Percentiles rank a stretch among this genome's conserved stretches.
phyloP scores from a whole-genome alignment of 768 basidiomycete species.

The Tylopilus sp. region DNA sequence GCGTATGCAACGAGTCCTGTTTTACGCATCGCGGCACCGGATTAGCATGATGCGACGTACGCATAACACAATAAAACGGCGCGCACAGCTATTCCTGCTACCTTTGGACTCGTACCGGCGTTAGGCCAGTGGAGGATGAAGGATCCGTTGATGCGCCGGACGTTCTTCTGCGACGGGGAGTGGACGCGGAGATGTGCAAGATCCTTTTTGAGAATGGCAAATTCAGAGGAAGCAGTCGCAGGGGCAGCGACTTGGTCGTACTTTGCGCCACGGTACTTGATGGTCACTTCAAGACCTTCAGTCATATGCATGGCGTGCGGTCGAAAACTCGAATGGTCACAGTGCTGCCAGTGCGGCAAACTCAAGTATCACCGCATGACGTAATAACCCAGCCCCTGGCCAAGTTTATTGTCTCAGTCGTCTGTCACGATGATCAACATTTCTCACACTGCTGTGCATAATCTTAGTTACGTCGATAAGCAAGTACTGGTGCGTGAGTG shows the following conservation, averaged over 20 bases:
- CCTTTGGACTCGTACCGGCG: conserved; percentile 4
- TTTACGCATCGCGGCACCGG: background rate
- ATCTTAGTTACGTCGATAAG: too few relatives aligned
- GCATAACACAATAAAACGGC: too few relatives aligned
- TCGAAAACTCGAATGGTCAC: too few relatives aligned
- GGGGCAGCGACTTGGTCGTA: conserved; percentile 10
- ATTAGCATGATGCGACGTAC: background rate
- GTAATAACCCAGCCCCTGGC: too few relatives aligned
- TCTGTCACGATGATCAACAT: too few relatives aligned
- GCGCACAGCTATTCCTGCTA: conserved; percentile 7
- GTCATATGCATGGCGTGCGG: conserved; percentile 16
- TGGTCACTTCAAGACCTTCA: conserved; percentile 25
- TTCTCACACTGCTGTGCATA: too few relatives aligned
- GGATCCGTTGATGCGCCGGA: conserved; percentile 15
- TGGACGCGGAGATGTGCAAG: conserved; percentile 30
- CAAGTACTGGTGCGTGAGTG: too few relatives aligned
- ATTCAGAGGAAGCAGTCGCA: conserved; percentile 10
- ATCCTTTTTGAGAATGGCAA: conserved; percentile 26
- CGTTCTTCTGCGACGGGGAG: conserved; percentile 26
- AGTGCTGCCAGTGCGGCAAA: too few relatives aligned
- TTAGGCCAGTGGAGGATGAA: conserved; percentile 28
- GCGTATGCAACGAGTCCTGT: conserved; percentile 22
- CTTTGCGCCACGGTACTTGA: conserved; percentile 24
- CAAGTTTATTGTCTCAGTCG: too few relatives aligned
- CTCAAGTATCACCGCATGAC: too few relatives aligned